Base-by-base conservation (phyloP, 2,329 filamentous ascomycete species). In the Thelonectria olida region DNA sequence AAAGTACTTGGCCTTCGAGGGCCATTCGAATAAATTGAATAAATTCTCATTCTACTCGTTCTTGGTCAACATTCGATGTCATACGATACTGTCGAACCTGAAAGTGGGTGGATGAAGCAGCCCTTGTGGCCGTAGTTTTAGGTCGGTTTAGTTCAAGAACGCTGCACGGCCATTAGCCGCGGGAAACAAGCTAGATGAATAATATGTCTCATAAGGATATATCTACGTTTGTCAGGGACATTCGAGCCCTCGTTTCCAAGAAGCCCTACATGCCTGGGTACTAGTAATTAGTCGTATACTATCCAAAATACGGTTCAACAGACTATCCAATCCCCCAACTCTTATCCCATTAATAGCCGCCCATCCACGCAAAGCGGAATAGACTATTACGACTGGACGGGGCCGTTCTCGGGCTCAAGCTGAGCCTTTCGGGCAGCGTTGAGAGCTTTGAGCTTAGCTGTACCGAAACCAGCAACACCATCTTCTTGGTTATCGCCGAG, bases 401-500 rank as follows among this genome's bases (percentile, higher is more conserved):
- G 20, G 4, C 70, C 72, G n/a, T 62, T 55, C 70, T 78, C 76
- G 0, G 69, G 57, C 61, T 78, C 75, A 0, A 50, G 64, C 58
- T 72, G 68, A 45, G 78, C 79, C 68, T 77, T 80, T 47, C 80
- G 75, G 4, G 86, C 87, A 52, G 81, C 82, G 52, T 87, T 86
- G 56, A 89, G 81, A 54, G 91, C 90, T 82, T 88, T 91, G 68
- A 89, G 84, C 84, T 92, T 96, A 49, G 94, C 94, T 4, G 93
- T 97, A 6, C 94, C 94, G 61, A 96, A 77, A 2, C 94, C 95
- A 15, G 87, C 86, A 51, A 95, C 85, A 36, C 94, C 94, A 2
- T 81, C 84, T 76, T 95, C 92, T 83, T 99, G 96, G 75, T 93
- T 89, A 59, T 88, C 85, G 2, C 95, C 95, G 53, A 99, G 81